Conservation (phyloP, 768 basidiomycete species). For the Russula sp. region DNA sequence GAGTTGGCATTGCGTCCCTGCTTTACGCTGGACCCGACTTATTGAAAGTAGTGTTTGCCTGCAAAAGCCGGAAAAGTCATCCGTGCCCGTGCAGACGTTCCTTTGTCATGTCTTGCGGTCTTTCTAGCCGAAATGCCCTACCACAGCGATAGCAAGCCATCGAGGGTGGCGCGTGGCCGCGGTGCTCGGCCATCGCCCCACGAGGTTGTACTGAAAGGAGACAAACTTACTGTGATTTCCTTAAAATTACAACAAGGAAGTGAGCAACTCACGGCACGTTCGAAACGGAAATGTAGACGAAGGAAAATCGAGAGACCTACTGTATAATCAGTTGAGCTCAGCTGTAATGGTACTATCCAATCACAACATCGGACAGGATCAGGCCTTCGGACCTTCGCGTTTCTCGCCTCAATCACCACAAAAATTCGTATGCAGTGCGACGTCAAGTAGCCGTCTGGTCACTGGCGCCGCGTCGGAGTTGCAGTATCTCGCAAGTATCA, state of each 20-base stretch:
- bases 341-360: too few relatives aligned
- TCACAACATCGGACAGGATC: too few relatives aligned
- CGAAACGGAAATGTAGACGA: constrained; percentile 8
- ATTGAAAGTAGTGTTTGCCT: constrained; percentile 5
- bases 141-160: background rate
- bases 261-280: background rate
- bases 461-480: too few relatives aligned
- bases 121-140: constrained; percentile 13
- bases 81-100: background rate
- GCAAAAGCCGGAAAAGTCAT: constrained; percentile 8
- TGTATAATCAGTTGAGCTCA: too few relatives aligned
- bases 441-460: too few relatives aligned
- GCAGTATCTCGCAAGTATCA: too few relatives aligned
- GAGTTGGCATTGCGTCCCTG: constrained; percentile 8
- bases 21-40: background rate
- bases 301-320: background rate
- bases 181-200: constrained; percentile 12
- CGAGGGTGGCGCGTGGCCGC: background rate
- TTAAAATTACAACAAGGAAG: background rate
- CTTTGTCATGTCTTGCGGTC: background rate
- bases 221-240: background rate
- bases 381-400: too few relatives aligned
- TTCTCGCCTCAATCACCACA: too few relatives aligned
- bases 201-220: constrained; percentile 8
- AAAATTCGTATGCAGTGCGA: too few relatives aligned